Base-by-base conservation (phyloP, 306 rosid species). In the Crotalaria pallida region DNA sequence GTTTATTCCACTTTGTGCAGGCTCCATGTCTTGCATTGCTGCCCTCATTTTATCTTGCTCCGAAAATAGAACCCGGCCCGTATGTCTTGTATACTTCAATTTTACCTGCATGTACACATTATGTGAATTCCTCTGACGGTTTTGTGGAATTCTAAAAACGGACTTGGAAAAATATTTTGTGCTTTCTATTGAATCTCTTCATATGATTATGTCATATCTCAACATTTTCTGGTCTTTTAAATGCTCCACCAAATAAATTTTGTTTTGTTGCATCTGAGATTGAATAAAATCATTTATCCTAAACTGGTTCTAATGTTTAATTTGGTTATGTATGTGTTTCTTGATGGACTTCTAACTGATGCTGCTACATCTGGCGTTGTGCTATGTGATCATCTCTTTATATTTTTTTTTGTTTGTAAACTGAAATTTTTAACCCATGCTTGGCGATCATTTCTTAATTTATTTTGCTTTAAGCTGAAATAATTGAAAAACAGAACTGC, bases 41-140 rank as follows among this genome's bases (percentile, higher is more conserved):
- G 79, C 53, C 76, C 91, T 89, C 96, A 95, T 87, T 84, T 89
- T 95, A 67, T 86, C 72, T 84, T 95, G 99, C 87, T 95, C 96
- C 22, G 77, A 66, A 69, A 82, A 82, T 50, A 82, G 67, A 65
- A 95, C n/a, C n/a, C n/a, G n/a, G n/a, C 91, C 99, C 89, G 92
- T 91, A 58, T 24, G 59, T 61, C 62, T 47, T 49, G 43, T 71
- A 24, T 59, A 47, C 52, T 72, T 67, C 50, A 56, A 23, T 65
- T 82, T n/a, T 49, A 81, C 59, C 65, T 55, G 16, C 64, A 60
- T 59, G 18, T 18, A n/a, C n/a, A 57, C 33, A 10, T 29, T 27
- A 34, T 77, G 18, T 67, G 45, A 44, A 60, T 40, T 60, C 61
- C 50, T 11, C 31, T n/a, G 22, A n/a, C 23, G 48, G 22, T 57